A percentile compares a stretch with the other conserved stretches of the same genome.
Evolutionary conservation across 768 basidiomycete genomes (phyloP).

Genomic region (Mycena kentingensis): DNA sequence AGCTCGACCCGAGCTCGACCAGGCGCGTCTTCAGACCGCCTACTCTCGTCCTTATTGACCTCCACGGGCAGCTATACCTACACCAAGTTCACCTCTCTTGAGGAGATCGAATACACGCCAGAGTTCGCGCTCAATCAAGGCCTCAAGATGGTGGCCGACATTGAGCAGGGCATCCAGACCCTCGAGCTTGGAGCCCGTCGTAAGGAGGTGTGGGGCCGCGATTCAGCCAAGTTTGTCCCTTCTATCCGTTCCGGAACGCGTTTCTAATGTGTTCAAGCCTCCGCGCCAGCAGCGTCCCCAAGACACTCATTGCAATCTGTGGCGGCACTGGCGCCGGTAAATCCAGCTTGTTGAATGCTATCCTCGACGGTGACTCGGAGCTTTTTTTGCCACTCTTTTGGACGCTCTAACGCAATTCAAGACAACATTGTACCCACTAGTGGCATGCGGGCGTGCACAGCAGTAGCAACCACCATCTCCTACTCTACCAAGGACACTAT

Average conservation of each 20-base stretch:
- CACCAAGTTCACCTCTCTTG: conserved; percentile 37
- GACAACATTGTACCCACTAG: conserved; percentile 68
- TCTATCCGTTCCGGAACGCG: not conserved
- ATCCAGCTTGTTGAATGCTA: conserved; percentile 61
- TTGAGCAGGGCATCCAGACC: not conserved
- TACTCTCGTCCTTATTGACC: not conserved
- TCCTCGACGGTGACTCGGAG: conserved; percentile 55
- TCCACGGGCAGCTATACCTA: conserved; percentile 24
- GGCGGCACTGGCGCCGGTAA: conserved; percentile 67
- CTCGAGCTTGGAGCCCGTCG: not conserved
- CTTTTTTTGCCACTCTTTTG: not conserved
- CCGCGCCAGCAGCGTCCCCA: conserved; percentile 37
- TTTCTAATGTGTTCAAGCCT: conserved; percentile 37
- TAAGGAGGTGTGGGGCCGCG: conserved; percentile 59
- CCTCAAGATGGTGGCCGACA: conserved; percentile 42
- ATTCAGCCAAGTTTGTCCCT: conserved; percentile 47
- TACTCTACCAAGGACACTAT: conserved; percentile 58
- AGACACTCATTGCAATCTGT: conserved; percentile 65
- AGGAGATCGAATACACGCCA: conserved; percentile 50
- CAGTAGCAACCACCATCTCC: conserved; percentile 62
- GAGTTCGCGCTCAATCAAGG: conserved; percentile 54
- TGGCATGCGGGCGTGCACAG: conserved; percentile 70
- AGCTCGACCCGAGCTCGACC: too few relatives aligned
- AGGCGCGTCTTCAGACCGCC: not conserved
- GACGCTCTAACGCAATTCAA: conserved; percentile 19